These are phyloP conservation scores for Ramaria rubella DNA, from an alignment of 768 basidiomycete species.

Conservation along the genomic window DNA sequence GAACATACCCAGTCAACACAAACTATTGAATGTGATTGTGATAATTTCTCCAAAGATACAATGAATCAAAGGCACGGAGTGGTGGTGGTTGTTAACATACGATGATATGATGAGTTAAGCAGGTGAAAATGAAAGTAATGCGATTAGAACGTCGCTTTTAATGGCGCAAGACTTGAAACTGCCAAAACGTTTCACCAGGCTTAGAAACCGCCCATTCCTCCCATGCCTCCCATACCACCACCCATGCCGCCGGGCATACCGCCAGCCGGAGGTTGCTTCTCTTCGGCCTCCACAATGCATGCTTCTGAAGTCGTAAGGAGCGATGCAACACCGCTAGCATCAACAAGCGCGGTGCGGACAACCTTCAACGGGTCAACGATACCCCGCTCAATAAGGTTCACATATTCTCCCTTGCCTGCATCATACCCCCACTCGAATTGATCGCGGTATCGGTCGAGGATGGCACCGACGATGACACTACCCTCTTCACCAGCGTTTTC, in stretches of 20 bases:
- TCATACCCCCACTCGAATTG: constrained; percentile 88
- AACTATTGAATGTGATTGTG: too few species aligned
- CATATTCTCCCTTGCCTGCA: constrained; percentile 85
- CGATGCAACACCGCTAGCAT: constrained; percentile 90
- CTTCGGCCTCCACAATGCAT: constrained; percentile 86
- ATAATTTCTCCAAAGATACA: constrained; percentile 5
- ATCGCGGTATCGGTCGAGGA: constrained; percentile 71
- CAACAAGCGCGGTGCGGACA: constrained; percentile 85
- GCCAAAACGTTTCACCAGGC: not conserved
- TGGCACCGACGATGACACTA: constrained; percentile 84
- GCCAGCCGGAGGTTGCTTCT: constrained; percentile 55
- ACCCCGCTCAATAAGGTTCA: constrained; percentile 90
- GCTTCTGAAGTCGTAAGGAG: constrained; percentile 90
- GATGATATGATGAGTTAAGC: not conserved
- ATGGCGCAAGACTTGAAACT: not conserved
- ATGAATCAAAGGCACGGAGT: not conserved
- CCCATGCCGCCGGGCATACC: constrained; percentile 34
- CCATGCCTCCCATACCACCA: constrained; percentile 54
- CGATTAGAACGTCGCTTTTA: not conserved
- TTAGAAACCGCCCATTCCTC: constrained; percentile 35
- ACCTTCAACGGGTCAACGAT: constrained; percentile 97
- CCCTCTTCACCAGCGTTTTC: constrained; percentile 93
- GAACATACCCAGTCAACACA: too few species aligned
- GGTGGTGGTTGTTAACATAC: constrained; percentile 1
- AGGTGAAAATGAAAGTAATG: not conserved